phyloP scores from a whole-genome alignment of 2,329 filamentous ascomycete species.

The Sporothrix variecibatus region DNA sequence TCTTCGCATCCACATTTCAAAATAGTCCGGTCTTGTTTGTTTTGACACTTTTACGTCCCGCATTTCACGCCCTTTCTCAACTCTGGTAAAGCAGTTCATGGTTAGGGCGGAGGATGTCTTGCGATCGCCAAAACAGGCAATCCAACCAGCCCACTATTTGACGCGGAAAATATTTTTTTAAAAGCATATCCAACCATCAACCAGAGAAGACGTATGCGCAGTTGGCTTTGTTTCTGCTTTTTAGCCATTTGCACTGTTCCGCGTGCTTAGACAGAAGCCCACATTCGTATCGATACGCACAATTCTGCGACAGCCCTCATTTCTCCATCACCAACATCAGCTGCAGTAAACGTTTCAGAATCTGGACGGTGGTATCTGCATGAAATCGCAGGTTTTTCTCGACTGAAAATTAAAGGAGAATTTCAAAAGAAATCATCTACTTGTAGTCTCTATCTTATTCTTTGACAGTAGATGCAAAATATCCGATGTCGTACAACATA shows the following conservation, averaged over 20 bases:
- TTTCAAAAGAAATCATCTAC: too few relatives aligned
- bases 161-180: not conserved
- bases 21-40: too few relatives aligned
- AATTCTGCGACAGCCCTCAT: not conserved
- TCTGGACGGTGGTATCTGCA: not conserved
- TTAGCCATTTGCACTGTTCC: not conserved
- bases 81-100: not conserved
- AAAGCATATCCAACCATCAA: not conserved
- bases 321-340: not conserved
- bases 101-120: not conserved
- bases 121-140: slow-evolving; percentile 2
- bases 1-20: not conserved
- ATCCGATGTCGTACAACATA: too few relatives aligned
- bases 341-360: not conserved
- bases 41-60: too few relatives aligned
- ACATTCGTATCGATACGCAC: not conserved
- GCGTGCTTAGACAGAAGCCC: not conserved
- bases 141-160: not conserved
- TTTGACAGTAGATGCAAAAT: too few relatives aligned
- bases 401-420: too few relatives aligned
- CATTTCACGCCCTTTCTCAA: too few relatives aligned
- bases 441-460: too few relatives aligned
- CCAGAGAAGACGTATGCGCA: not conserved
- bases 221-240: not conserved
- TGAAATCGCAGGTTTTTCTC: not conserved